phyloP scores from a whole-genome alignment of 306 rosid genomes.

The Rosa rugosa region DNA sequence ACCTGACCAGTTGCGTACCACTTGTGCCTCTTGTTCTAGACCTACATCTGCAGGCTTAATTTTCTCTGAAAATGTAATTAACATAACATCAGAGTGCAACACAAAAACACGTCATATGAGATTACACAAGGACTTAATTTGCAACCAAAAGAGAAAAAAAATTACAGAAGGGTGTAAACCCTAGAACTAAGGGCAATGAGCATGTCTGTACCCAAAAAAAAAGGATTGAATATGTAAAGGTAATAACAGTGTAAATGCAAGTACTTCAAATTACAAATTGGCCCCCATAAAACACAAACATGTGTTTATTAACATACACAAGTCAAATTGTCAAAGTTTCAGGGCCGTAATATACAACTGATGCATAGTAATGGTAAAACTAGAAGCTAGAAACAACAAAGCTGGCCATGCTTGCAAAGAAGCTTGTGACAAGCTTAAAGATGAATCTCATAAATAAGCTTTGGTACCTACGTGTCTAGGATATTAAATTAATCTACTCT shows the following conservation, averaged over 20 bases:
- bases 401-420: neutral
- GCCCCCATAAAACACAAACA: neutral
- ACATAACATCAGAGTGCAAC: slow-evolving; percentile 25
- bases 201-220: neutral
- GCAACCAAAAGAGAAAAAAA: neutral
- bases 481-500: neutral
- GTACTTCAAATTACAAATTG: no score
- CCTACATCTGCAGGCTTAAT: slow-evolving; percentile 94
- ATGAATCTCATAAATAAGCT: neutral
- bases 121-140: neutral
- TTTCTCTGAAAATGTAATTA: slow-evolving; percentile 65
- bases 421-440: neutral
- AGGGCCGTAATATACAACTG: neutral
- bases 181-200: neutral
- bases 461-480: neutral
- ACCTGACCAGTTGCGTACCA: slow-evolving; percentile 75
- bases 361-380: neutral
- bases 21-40: slow-evolving; percentile 91
- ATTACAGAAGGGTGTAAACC: neutral
- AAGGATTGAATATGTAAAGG: neutral
- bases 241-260: neutral
- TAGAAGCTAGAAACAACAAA: neutral
- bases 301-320: neutral
- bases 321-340: neutral
- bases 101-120: neutral